Evolutionary conservation across 106 monocot species (phyloP).

Genomic region (Platanthera zijinensis): DNA sequence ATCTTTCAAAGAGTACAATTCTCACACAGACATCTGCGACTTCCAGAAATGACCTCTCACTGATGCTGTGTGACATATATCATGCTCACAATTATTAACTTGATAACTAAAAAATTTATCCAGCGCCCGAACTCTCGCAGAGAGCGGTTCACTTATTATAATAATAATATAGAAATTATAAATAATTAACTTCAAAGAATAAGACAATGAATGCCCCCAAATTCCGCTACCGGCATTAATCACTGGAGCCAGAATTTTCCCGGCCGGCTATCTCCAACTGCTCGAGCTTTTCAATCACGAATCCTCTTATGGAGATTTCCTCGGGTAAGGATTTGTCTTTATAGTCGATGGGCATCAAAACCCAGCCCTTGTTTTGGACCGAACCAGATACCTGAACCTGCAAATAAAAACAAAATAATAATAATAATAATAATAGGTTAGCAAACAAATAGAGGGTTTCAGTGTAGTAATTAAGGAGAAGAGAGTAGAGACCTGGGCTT

Average conservation of each 20-base stretch:
- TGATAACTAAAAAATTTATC: not conserved
- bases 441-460: not conserved
- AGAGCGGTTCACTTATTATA: not conserved
- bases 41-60: too few relatives aligned
- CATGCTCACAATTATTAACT: not conserved
- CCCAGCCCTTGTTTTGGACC: slow-evolving; percentile 78
- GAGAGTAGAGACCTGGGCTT: slow-evolving; percentile 58
- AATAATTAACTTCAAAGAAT: not conserved
- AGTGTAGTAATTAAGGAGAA: not conserved
- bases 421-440: too few relatives aligned
- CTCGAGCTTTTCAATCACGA: slow-evolving; percentile 57
- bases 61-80: not conserved
- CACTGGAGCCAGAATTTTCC: slow-evolving; percentile 24
- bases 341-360: slow-evolving; percentile 48
- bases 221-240: not conserved
- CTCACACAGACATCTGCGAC: too few relatives aligned
- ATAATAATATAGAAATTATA: too few relatives aligned
- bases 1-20: too few relatives aligned
- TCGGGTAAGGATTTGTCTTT: slow-evolving; percentile 65
- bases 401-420: not conserved
- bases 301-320: slow-evolving; percentile 69
- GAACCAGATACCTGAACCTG: slow-evolving; percentile 64
- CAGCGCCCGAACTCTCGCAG: not conserved
- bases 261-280: slow-evolving; percentile 50
- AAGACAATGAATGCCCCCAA: not conserved